A percentile compares a stretch with the other conserved stretches of the same genome.
phyloP scores from a whole-genome alignment of 2,329 filamentous ascomycete genomes.

The Aspergillus pseudotamarii region DNA sequence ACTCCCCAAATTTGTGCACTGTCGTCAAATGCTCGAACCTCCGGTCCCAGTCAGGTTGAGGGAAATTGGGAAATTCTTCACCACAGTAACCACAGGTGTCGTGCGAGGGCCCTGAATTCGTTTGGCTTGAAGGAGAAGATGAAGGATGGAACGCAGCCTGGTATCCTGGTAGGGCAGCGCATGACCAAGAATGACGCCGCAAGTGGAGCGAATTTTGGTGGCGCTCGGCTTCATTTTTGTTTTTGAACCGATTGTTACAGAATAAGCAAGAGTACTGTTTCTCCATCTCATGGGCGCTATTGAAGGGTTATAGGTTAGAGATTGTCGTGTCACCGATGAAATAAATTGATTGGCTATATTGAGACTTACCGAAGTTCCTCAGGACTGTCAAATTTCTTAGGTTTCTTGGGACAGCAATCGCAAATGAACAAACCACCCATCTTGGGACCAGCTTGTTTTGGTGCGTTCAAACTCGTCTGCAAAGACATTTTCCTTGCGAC shows the following conservation, averaged over 20 bases:
- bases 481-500: conserved; percentile 53
- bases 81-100: conserved; percentile 96
- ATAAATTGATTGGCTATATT: not conserved
- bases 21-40: conserved; percentile 85
- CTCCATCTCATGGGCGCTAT: conserved; percentile 83
- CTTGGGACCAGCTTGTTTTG: conserved; percentile 45
- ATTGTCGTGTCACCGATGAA: not conserved
- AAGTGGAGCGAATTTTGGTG: conserved; percentile 95
- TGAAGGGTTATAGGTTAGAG: not conserved
- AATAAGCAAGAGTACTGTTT: conserved; percentile 95
- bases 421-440: conserved; percentile 70
- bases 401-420: conserved; percentile 96
- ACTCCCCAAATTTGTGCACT: conserved; percentile 95
- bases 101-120: conserved; percentile 38
- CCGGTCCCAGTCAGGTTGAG: conserved; percentile 84
- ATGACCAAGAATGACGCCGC: conserved; percentile 94
- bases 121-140: conserved; percentile 48
- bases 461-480: conserved; percentile 33
- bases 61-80: conserved; percentile 75
- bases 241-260: conserved; percentile 95
- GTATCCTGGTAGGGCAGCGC: conserved; percentile 75
- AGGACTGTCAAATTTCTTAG: conserved; percentile 86
- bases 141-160: conserved; percentile 87
- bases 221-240: conserved; percentile 96
- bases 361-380: conserved; percentile 77